Percentiles rank a stretch among this genome's conserved stretches.
These are phyloP conservation scores for Alternaria dauci DNA, from an alignment of 2,329 filamentous ascomycete genomes.

Conservation along the genomic window DNA sequence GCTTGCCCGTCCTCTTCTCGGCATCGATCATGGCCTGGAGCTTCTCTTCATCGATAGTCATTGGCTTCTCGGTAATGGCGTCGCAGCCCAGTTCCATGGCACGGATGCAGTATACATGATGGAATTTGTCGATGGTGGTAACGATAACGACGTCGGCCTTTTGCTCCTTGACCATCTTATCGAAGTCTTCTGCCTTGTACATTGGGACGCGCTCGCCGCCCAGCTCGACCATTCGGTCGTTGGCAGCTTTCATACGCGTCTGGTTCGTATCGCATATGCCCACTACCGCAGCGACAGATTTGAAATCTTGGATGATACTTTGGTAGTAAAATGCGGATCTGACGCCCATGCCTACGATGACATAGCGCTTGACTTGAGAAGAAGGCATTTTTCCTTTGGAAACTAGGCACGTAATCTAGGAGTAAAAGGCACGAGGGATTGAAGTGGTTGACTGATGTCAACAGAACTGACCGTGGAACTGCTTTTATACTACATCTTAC, in stretches of 20 bases:
- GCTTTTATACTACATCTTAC: slow-evolving; percentile 1
- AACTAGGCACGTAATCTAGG: background rate
- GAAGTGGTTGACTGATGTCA: background rate
- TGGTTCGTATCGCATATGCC: slow-evolving; percentile 68
- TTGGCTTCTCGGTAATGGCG: slow-evolving; percentile 71
- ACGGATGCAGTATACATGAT: slow-evolving; percentile 67
- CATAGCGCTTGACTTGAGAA: slow-evolving; percentile 51
- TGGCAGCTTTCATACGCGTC: slow-evolving; percentile 66
- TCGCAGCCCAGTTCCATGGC: slow-evolving; percentile 67
- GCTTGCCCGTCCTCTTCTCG: slow-evolving; percentile 59
- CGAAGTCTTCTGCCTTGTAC: slow-evolving; percentile 64
- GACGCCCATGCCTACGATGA: slow-evolving; percentile 66
- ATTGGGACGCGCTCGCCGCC: slow-evolving; percentile 62
- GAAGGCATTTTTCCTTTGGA: background rate
- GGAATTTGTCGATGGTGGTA: slow-evolving; percentile 69
- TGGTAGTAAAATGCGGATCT: slow-evolving; percentile 69
- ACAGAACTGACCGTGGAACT: background rate
- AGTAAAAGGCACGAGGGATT: background rate
- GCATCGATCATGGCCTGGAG: slow-evolving; percentile 65
- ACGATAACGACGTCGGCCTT: slow-evolving; percentile 69
- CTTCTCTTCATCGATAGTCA: slow-evolving; percentile 67
- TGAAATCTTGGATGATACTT: slow-evolving; percentile 64
- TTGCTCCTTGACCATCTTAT: slow-evolving; percentile 65
- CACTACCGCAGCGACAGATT: slow-evolving; percentile 60
- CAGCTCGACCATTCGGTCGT: slow-evolving; percentile 58